These are phyloP conservation scores for Kondoa subrosea DNA, from an alignment of 768 basidiomycete genomes.

Conservation along the genomic window DNA sequence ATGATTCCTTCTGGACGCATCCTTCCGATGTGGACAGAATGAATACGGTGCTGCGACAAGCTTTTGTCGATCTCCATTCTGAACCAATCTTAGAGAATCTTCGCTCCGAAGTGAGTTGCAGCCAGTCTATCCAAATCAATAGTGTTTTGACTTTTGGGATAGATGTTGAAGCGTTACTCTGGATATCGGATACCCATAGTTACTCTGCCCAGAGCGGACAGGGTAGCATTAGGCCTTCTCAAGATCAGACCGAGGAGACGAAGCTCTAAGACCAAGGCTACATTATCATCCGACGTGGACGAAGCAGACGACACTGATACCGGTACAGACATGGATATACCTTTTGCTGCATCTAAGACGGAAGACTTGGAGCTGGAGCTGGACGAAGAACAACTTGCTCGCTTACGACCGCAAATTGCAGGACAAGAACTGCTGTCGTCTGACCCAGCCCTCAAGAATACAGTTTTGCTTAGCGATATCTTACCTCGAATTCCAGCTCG, in stretches of 20 bases:
- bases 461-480: conserved; percentile 59
- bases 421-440: no score
- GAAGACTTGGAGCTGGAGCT: conserved; percentile 15
- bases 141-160: background rate
- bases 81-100: conserved; percentile 64
- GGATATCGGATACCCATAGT: conserved; percentile 34
- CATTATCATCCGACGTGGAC: no score
- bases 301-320: conserved; percentile 43
- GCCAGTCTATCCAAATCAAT: background rate
- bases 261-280: no score
- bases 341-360: background rate
- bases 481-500: conserved; percentile 67
- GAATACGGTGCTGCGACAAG: conserved; percentile 75
- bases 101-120: conserved; percentile 47
- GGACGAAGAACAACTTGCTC: conserved; percentile 9
- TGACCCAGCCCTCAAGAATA: conserved; percentile 23
- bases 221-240: conserved; percentile 22
- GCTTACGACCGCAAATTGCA: no score
- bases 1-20: conserved; percentile 99
- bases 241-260: conserved; percentile 30
- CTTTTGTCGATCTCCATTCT: conserved; percentile 80
- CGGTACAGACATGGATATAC: background rate
- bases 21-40: conserved; percentile 69
- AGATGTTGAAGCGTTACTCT: conserved; percentile 65
- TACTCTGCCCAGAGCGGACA: conserved; percentile 8